Evolutionary conservation across 192 early-diverging fungal species (phyloP).

Genomic region (Backusella circina): DNA sequence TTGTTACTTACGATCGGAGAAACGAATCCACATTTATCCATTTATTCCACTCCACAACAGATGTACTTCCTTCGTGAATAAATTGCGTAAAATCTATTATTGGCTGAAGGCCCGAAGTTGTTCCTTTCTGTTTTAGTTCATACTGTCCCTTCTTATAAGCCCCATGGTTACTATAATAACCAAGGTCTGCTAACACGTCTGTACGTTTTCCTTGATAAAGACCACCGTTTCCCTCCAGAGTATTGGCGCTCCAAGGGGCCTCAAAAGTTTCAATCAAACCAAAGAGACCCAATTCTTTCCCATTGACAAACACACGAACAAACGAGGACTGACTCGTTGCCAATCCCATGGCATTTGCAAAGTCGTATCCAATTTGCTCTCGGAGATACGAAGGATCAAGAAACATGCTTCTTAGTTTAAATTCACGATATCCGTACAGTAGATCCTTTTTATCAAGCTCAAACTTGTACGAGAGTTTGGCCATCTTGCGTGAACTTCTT

Average conservation of each 20-base stretch:
- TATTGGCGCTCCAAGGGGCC: neutral
- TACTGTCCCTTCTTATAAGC: neutral
- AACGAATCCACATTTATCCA: neutral
- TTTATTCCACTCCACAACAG: neutral
- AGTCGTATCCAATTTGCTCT: neutral
- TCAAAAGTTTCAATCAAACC: neutral
- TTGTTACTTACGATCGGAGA: conserved; percentile 2
- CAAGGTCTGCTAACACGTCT: neutral
- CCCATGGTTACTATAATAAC: neutral
- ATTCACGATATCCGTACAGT: neutral
- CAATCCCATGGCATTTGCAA: neutral
- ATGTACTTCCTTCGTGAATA: neutral
- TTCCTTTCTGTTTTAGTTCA: neutral
- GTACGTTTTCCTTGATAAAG: conserved; percentile 2
- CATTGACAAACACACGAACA: conserved; percentile 1
- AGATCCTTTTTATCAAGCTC: neutral
- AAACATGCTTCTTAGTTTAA: neutral
- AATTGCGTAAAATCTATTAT: neutral
- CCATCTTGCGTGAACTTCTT: neutral
- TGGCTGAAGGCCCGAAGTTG: neutral
- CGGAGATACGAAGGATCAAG: neutral
- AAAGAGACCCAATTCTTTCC: neutral
- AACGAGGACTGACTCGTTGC: neutral
- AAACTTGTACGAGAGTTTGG: neutral
- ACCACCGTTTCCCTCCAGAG: neutral